Base-by-base conservation (phyloP, 345 rosid species). In the sweet orange (Citrus sinensis) region DNA sequence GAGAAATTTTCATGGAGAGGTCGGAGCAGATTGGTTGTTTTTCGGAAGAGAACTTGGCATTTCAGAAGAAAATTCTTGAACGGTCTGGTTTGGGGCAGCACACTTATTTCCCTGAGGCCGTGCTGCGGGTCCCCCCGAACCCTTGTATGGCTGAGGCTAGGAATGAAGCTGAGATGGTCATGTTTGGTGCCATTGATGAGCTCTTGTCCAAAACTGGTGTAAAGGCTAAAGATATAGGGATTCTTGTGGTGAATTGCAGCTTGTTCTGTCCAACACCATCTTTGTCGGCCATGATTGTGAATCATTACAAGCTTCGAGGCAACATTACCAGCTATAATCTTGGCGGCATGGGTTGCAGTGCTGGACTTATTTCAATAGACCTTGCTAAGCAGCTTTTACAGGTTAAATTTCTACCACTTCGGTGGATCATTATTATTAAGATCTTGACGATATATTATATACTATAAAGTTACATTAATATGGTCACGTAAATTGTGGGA, bases 61-160 rank as follows among this genome's bases (percentile, higher is more conserved):
- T 94, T 74, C 98, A 94, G 78, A 87, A 86, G 89, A 94, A 94
- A 89, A 92, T 94, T 29, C 69, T 94, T 6, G 94, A 91, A 82
- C 87, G 94, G 72, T 92, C 98, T 0, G 97, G 98, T 58, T 75
- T 91, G 2, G 98, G 98, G 9, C 92, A 94, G 63, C 84, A 83
- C 20, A 94, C 98, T 0, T 94, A 92, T 83, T 85, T 86, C 32
- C 97, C 98, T 10, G 91, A 92, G 42, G 95, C 88, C n/a, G 87
- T 85, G 85, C 70, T 87, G 87, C 83, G 84, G 60, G 59, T 82
- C 22, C 88, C 95, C 1, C 87, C 90, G 0, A 89, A 85, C 74
- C 92, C 89, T 6, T 83, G 87, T 69, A 85, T 91, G 91, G 91
- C 76, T 0, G 91, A 88, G 84, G 92, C 92, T 6, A 86, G 95